Conservation (phyloP, 768 basidiomycete species). For the Lanmaoa rubissima region DNA sequence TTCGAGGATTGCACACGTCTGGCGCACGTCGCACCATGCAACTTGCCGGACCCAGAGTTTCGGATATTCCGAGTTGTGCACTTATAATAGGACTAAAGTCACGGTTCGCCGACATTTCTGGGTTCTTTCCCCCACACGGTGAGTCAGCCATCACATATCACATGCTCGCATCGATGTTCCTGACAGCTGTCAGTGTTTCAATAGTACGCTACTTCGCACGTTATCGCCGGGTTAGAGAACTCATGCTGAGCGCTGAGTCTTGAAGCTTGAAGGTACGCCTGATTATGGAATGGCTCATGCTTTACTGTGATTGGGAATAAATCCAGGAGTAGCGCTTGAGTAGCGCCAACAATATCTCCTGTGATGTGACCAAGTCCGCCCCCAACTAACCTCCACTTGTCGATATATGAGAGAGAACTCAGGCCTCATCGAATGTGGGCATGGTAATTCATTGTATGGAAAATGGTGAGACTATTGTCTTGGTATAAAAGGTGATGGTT, state of each 20-base stretch:
- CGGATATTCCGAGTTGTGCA: background rate
- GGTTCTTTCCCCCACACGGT: background rate
- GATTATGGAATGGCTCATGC: background rate
- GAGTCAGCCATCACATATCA: background rate
- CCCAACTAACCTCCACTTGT: background rate
- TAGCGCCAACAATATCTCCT: background rate
- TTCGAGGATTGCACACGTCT: background rate
- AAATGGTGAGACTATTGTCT: background rate
- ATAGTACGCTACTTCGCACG: background rate
- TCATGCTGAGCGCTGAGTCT: background rate
- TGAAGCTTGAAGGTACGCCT: background rate
- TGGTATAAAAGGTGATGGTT: background rate
- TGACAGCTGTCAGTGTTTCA: background rate
- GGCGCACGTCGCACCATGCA: background rate
- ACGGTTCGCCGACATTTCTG: background rate
- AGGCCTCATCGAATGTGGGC: no score
- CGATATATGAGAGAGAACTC: background rate
- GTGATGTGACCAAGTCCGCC: background rate
- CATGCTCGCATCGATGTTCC: background rate
- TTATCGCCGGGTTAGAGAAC: background rate
- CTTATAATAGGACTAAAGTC: background rate
- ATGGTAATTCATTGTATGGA: background rate
- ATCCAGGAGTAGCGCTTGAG: background rate
- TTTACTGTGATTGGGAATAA: background rate
- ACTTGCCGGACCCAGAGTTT: background rate